phyloP scores from a whole-genome alignment of 2,329 filamentous ascomycete species.

The Penicillium griseofulvum region DNA sequence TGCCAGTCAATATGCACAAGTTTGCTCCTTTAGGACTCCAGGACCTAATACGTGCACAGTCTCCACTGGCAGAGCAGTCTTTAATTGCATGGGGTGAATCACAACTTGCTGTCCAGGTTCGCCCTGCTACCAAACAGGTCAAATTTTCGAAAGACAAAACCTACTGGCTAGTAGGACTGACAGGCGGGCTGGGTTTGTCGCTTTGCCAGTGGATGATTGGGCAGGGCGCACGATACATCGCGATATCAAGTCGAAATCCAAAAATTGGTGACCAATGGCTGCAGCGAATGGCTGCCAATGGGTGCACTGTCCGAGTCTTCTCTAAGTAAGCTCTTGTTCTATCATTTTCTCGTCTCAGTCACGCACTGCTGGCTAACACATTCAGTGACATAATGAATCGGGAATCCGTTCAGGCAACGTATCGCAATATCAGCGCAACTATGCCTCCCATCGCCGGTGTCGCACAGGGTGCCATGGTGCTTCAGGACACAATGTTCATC shows the following conservation, averaged over 20 bases:
- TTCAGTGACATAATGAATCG: slow-evolving; percentile 22
- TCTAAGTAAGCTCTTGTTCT: slow-evolving; percentile 11
- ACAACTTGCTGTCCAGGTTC: slow-evolving; percentile 15
- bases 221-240: slow-evolving; percentile 27
- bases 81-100: slow-evolving; percentile 13
- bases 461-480: slow-evolving; percentile 35
- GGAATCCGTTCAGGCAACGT: slow-evolving; percentile 22
- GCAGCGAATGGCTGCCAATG: slow-evolving; percentile 11
- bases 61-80: not conserved
- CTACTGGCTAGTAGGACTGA: slow-evolving; percentile 32
- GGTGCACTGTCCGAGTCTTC: slow-evolving; percentile 21
- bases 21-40: slow-evolving; percentile 2
- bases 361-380: not conserved
- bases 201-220: slow-evolving; percentile 31
- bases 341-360: too few relatives aligned
- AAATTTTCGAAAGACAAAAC: slow-evolving; percentile 30
- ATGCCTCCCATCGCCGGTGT: slow-evolving; percentile 42
- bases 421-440: slow-evolving; percentile 23
- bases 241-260: slow-evolving; percentile 31
- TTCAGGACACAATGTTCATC: slow-evolving; percentile 32
- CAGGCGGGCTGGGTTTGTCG: slow-evolving; percentile 28
- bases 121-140: slow-evolving; percentile 16
- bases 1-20: slow-evolving; percentile 10
- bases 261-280: slow-evolving; percentile 26
- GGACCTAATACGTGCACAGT: slow-evolving; percentile 10